Percentiles rank a stretch among this genome's conserved stretches.
These are phyloP conservation scores for Aspergillus cavernicola DNA, from an alignment of 495 filamentous ascomycete species.

Conservation along the genomic window DNA sequence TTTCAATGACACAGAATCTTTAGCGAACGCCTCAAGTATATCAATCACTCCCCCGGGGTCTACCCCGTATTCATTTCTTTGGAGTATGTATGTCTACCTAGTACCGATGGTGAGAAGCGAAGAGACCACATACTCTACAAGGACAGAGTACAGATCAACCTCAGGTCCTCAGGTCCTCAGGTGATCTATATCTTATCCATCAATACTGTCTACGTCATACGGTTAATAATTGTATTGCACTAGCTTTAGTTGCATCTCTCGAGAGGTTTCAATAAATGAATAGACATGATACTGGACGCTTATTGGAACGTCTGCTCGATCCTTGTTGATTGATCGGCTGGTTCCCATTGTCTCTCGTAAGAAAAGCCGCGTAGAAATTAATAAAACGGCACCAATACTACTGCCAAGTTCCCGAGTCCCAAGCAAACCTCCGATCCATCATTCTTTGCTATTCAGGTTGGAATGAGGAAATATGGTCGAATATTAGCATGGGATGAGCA, in stretches of 20 bases:
- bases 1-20: neutral
- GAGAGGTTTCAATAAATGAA: neutral
- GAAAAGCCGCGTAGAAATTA: neutral
- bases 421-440: neutral
- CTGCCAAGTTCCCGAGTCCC: neutral
- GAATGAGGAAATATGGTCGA: neutral
- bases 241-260: neutral
- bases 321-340: neutral
- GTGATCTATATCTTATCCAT: too few species aligned
- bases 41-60: neutral
- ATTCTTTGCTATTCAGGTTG: neutral
- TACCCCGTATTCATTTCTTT: neutral
- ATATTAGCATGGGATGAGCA: neutral
- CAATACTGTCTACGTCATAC: neutral
- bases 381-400: neutral
- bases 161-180: too few species aligned
- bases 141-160: too few species aligned
- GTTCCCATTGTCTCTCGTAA: neutral
- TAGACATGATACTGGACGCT: neutral
- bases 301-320: neutral
- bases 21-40: slow-evolving; percentile 1
- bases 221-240: neutral
- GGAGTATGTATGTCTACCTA: neutral
- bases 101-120: neutral
- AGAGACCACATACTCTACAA: neutral